Conservation (phyloP, 2,329 filamentous ascomycete genomes). For the Clarireedia monteithiana region DNA sequence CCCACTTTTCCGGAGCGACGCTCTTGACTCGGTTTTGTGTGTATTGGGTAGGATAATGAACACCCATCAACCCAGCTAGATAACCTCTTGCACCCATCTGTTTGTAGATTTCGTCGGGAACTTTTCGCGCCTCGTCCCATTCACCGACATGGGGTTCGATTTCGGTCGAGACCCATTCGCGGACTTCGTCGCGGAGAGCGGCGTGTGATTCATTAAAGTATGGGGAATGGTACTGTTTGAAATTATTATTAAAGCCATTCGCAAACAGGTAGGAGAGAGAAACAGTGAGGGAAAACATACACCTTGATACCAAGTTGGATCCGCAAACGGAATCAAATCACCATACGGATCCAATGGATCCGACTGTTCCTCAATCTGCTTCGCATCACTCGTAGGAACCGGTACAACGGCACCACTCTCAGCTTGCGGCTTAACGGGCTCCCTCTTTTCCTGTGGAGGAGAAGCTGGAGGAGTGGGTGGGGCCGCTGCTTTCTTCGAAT, state of each 20-base stretch:
- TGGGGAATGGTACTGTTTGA: constrained; percentile 75
- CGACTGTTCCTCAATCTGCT: constrained; percentile 35
- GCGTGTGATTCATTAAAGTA: constrained; percentile 95
- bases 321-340: constrained; percentile 80
- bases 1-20: constrained; percentile 85
- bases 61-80: constrained; percentile 81
- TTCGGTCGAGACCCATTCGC: constrained; percentile 83
- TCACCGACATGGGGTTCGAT: constrained; percentile 89
- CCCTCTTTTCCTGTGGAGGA: constrained; percentile 37
- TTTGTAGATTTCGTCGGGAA: constrained; percentile 86
- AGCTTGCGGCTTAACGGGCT: constrained; percentile 47
- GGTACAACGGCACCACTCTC: constrained; percentile 47
- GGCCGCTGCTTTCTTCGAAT: constrained; percentile 66
- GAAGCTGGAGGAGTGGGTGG: constrained; percentile 43
- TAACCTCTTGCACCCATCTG: constrained; percentile 91
- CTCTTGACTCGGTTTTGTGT: constrained; percentile 64
- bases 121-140: constrained; percentile 92
- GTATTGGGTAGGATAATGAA: constrained; percentile 72
- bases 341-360: constrained; percentile 81
- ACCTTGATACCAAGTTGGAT: constrained; percentile 91
- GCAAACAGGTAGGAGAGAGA: neutral
- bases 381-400: constrained; percentile 32
- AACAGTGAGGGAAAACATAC: constrained; percentile 46
- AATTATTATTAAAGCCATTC: neutral
- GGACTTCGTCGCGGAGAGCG: constrained; percentile 81